Conservation (phyloP, 2,329 filamentous ascomycete species). For the Pseudonectria buxi region DNA sequence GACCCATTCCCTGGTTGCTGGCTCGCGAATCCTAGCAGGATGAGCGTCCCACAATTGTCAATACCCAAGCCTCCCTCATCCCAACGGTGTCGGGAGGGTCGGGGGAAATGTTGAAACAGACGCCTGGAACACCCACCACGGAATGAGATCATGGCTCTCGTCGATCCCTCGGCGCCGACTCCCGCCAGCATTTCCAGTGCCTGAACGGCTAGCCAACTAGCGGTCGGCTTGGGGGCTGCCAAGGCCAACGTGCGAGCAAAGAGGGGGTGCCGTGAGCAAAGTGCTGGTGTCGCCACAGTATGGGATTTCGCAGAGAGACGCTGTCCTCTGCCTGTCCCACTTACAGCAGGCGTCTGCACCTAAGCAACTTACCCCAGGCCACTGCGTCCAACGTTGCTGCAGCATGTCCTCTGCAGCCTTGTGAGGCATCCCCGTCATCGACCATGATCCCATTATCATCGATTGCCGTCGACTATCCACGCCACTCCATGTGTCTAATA, state of each 20-base stretch:
- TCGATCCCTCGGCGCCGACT: conserved; percentile 23
- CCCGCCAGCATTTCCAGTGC: conserved; percentile 18
- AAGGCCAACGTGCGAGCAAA: background rate
- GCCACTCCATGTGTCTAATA: conserved; percentile 7
- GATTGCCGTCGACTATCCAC: conserved; percentile 1
- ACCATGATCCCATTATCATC: conserved; percentile 4
- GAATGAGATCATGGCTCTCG: conserved; percentile 25
- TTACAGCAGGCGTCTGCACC: too few species aligned
- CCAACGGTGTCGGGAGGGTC: conserved; percentile 13
- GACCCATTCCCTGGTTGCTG: too few species aligned
- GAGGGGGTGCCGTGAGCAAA: conserved; percentile 14
- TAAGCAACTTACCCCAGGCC: conserved; percentile 16
- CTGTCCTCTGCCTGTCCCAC: conserved; percentile 10
- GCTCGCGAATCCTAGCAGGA: too few species aligned
- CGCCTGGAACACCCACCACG: conserved; percentile 19
- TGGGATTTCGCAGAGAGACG: too few species aligned
- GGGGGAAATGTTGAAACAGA: conserved; percentile 22
- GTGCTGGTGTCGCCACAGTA: conserved; percentile 7
- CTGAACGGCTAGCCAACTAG: conserved; percentile 3
- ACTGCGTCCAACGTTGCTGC: conserved; percentile 15
- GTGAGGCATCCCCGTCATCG: conserved; percentile 11
- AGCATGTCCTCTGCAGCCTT: conserved; percentile 20
- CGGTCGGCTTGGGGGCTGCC: conserved; percentile 4
- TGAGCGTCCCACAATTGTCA: too few species aligned
- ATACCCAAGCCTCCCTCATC: conserved; percentile 3